phyloP scores from a whole-genome alignment of 164 flowering plant species.

The Macadamia tetraphylla region DNA sequence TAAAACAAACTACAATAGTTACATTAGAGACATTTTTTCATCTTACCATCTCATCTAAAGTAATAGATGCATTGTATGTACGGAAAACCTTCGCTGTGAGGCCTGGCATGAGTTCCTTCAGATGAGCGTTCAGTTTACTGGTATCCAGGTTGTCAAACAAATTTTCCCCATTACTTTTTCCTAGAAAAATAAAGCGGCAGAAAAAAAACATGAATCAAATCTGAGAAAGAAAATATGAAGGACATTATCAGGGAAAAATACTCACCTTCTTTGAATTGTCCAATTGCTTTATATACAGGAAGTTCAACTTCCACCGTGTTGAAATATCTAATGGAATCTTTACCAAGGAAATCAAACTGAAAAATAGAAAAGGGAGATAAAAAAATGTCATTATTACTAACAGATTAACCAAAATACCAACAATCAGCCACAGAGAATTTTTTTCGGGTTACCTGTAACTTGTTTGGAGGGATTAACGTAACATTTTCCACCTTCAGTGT shows the following conservation, averaged over 20 bases:
- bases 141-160: conserved; percentile 92
- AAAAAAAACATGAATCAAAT: not conserved
- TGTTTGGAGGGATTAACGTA: conserved; percentile 56
- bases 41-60: conserved; percentile 89
- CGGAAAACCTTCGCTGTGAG: conserved; percentile 99
- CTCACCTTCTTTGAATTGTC: conserved; percentile 68
- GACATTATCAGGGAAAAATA: not conserved
- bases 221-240: not conserved
- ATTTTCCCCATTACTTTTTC: conserved; percentile 67
- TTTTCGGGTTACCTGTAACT: conserved; percentile 49
- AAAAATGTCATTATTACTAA: conserved; percentile 1
- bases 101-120: conserved; percentile 98
- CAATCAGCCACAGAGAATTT: not conserved
- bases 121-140: conserved; percentile 84
- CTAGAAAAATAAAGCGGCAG: conserved; percentile 28
- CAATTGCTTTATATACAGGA: conserved; percentile 81
- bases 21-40: not conserved
- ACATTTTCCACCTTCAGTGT: conserved; percentile 97
- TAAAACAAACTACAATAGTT: conserved; percentile 2
- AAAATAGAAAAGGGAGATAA: conserved; percentile 1
- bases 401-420: not conserved
- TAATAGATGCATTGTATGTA: conserved; percentile 95
- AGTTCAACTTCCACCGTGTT: conserved; percentile 83
- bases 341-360: conserved; percentile 99
- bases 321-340: conserved; percentile 91